A percentile compares a stretch with the other conserved stretches of the same genome.
Evolutionary conservation across 192 early-diverging fungal genomes (phyloP).

Genomic region (Coemansia sp.): DNA sequence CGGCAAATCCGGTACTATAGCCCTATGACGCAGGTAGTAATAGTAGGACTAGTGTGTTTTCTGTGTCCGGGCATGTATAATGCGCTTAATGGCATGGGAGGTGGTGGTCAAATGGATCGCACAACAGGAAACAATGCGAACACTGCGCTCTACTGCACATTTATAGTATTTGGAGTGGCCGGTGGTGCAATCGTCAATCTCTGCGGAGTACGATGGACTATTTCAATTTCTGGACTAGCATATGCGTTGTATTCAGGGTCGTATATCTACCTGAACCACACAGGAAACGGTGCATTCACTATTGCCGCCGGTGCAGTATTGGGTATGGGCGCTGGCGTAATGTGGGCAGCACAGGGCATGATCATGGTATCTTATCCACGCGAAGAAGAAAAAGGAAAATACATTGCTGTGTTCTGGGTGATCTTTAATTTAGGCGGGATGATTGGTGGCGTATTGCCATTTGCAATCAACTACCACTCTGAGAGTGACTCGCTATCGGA

Average conservation of each 20-base stretch:
- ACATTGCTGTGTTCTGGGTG: constrained; percentile 84
- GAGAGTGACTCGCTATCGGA: constrained; percentile 41
- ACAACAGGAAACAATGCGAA: constrained; percentile 69
- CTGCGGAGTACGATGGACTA: constrained; percentile 68
- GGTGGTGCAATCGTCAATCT: constrained; percentile 80
- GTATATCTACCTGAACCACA: constrained; percentile 67
- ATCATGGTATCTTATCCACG: constrained; percentile 86
- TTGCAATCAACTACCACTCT: constrained; percentile 68
- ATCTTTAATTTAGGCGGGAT: constrained; percentile 86
- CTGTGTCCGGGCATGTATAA: constrained; percentile 82
- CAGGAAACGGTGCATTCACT: constrained; percentile 59
- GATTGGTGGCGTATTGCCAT: constrained; percentile 72
- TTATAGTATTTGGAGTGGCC: constrained; percentile 73
- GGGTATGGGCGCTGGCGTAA: constrained; percentile 78
- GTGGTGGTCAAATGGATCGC: constrained; percentile 62
- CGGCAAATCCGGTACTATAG: constrained; percentile 50
- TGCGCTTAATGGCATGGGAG: constrained; percentile 65
- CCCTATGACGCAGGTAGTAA: constrained; percentile 66
- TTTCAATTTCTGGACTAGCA: constrained; percentile 63
- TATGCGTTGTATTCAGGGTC: constrained; percentile 80
- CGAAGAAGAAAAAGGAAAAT: constrained; percentile 76
- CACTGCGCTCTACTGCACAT: constrained; percentile 75
- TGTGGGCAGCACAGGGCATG: constrained; percentile 76
- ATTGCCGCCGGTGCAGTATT: constrained; percentile 76
- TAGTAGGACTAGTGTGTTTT: constrained; percentile 74